Evolutionary conservation across 306 rosid genomes (phyloP).

Genomic region (Cucurbita maxima): DNA sequence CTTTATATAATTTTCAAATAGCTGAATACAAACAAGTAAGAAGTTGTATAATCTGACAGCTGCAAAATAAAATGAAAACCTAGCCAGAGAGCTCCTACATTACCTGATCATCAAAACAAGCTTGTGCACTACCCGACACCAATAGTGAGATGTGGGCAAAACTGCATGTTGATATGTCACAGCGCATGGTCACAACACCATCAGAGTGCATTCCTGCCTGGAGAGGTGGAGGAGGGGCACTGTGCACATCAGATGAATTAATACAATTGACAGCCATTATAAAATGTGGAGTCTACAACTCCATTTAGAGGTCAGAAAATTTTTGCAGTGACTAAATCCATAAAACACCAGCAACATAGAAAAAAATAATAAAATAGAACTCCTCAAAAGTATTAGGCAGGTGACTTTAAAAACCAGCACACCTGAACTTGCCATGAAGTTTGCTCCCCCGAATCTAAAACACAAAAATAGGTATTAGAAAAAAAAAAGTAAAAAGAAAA

Average conservation of each 20-base stretch:
- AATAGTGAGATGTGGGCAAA: slow-evolving; percentile 82
- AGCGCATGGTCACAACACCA: slow-evolving; percentile 97
- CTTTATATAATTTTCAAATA: slow-evolving; percentile 84
- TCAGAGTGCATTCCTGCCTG: slow-evolving; percentile 91
- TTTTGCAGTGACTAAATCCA: not conserved
- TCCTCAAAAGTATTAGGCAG: not conserved
- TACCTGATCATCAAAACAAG: slow-evolving; percentile 95
- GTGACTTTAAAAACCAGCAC: slow-evolving; percentile 9
- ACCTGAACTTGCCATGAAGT: slow-evolving; percentile 96
- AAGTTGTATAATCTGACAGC: not conserved
- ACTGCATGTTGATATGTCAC: slow-evolving; percentile 85
- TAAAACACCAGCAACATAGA: not conserved
- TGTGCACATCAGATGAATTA: slow-evolving; percentile 22
- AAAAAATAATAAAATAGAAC: too few species aligned
- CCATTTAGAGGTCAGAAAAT: not conserved
- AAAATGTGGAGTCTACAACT: not conserved
- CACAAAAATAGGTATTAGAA: not conserved
- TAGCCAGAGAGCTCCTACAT: not conserved
- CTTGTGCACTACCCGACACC: slow-evolving; percentile 85
- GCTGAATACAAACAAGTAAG: slow-evolving; percentile 21
- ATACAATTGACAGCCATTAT: not conserved
- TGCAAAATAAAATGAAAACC: slow-evolving; percentile 7
- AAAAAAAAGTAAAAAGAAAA: not conserved
- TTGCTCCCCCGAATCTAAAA: slow-evolving; percentile 87
- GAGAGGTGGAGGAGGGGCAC: slow-evolving; percentile 98